Evolutionary conservation across 768 basidiomycete species (phyloP).

Genomic region (Cystofilobasidium capitatum): DNA sequence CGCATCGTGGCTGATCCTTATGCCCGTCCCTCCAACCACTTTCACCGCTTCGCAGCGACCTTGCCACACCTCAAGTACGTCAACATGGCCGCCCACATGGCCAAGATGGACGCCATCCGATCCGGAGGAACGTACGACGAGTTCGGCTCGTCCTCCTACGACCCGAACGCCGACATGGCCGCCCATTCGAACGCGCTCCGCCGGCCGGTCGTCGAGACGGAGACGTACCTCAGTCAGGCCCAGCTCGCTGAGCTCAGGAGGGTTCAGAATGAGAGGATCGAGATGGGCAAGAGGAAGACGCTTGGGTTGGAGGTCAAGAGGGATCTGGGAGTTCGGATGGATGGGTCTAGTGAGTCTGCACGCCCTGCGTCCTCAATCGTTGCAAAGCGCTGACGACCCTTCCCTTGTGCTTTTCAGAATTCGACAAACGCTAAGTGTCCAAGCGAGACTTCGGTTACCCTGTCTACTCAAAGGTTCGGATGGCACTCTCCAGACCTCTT

Average conservation of each 20-base stretch:
- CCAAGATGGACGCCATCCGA: conserved; percentile 71
- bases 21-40: not conserved
- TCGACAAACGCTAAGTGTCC: too few species aligned
- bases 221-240: conserved; percentile 66
- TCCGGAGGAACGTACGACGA: conserved; percentile 74
- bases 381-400: too few species aligned
- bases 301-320: conserved; percentile 3
- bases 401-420: too few species aligned
- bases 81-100: conserved; percentile 74
- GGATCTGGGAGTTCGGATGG: not conserved
- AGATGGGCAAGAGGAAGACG: conserved; percentile 46
- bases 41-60: conserved; percentile 51
- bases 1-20: not conserved
- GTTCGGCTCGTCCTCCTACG: conserved; percentile 55
- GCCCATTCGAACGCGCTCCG: conserved; percentile 63
- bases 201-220: conserved; percentile 55
- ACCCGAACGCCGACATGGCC: conserved; percentile 73
- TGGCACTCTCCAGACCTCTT: too few species aligned
- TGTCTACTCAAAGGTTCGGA: too few species aligned
- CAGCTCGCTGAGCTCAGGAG: conserved; percentile 70
- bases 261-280: conserved; percentile 74
- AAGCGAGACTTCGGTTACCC: too few species aligned
- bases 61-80: conserved; percentile 93
- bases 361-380: too few species aligned
- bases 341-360: not conserved